Base-by-base conservation (phyloP, 2,329 filamentous ascomycete genomes). In the Fusarium protoensiforme region DNA sequence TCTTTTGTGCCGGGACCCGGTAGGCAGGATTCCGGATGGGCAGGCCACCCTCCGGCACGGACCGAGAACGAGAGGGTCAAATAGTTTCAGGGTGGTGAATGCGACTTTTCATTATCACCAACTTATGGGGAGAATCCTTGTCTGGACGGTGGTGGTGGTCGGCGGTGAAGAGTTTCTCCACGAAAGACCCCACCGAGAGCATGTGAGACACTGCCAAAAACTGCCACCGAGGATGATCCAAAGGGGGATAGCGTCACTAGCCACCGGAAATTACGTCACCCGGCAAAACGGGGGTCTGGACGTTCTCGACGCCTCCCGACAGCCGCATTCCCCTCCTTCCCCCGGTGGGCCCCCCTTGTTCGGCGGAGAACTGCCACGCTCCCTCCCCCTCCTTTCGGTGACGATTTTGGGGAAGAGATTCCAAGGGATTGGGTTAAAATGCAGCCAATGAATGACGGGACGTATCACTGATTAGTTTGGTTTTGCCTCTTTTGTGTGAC, bases 201-300 rank as follows among this genome's bases (percentile, higher is more conserved):
- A 78, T 75, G 75, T 69, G 75, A 77, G 70, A 68, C 18, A 75
- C 65, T 77, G 48, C 75, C 74, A 22, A 71, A 76, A 76, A 69
- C 61, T 64, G 74, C 68, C 68, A 78, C 75, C 75, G 74, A 78
- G 36, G 43, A 54, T 20, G 20, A 11, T 53, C 20, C 18, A 20
- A 69, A 67, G 35, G 2, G 69, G 62, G 7, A 66, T 74, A 74
- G 71, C 67, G 61, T 20, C 61, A 65, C 71, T 66, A 70, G 65
- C 68, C 61, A 71, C 67, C 38, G 22, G 64, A 61, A 64, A 70
- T 70, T 77, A 76, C 76, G 76, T 78, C 76, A 78, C 71, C 51
- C 54, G 36, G 63, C 66, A 66, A 65, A 65, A 53, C 58, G 22
- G 58, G 58, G 74, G 72, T 59, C 66, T 64, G 31, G 68, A 69